Conservation (phyloP, 345 rosid genomes). For the Populus ilicifolia region DNA sequence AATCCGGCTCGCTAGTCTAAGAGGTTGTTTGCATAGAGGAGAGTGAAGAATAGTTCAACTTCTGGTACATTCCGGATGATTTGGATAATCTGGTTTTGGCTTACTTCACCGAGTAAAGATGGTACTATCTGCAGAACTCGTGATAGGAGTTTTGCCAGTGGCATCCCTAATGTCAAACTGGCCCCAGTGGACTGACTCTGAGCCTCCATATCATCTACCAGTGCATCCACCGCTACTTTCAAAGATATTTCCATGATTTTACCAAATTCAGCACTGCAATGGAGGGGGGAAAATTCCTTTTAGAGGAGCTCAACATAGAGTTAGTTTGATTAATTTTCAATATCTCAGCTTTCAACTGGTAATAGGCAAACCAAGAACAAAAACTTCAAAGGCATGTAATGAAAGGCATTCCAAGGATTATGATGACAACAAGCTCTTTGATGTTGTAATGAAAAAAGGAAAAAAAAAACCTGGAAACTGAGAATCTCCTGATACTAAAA, state of each 20-base stretch:
- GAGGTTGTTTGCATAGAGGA: conserved; percentile 61
- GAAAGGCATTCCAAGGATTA: neutral
- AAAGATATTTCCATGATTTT: conserved; percentile 55
- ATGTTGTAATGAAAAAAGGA: neutral
- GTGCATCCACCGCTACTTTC: conserved; percentile 44
- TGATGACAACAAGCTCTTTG: neutral
- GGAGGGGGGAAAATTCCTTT: neutral
- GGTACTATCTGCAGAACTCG: conserved; percentile 60
- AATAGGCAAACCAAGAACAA: neutral
- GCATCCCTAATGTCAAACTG: conserved; percentile 47
- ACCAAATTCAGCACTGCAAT: conserved; percentile 71
- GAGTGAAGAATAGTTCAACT: conserved; percentile 78
- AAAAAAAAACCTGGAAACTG: neutral
- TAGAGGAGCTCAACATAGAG: neutral
- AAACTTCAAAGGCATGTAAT: neutral
- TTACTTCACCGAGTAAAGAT: conserved; percentile 49
- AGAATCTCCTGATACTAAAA: neutral
- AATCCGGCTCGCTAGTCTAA: conserved; percentile 23
- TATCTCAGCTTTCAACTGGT: neutral
- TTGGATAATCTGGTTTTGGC: conserved; percentile 57
- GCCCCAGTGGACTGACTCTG: conserved; percentile 43
- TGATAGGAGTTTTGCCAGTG: conserved; percentile 74
- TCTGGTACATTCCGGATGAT: conserved; percentile 52
- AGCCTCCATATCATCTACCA: conserved; percentile 53
- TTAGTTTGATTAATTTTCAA: neutral